Base-by-base conservation (phyloP, 306 rosid genomes). In the Oemleria cerasiformis region DNA sequence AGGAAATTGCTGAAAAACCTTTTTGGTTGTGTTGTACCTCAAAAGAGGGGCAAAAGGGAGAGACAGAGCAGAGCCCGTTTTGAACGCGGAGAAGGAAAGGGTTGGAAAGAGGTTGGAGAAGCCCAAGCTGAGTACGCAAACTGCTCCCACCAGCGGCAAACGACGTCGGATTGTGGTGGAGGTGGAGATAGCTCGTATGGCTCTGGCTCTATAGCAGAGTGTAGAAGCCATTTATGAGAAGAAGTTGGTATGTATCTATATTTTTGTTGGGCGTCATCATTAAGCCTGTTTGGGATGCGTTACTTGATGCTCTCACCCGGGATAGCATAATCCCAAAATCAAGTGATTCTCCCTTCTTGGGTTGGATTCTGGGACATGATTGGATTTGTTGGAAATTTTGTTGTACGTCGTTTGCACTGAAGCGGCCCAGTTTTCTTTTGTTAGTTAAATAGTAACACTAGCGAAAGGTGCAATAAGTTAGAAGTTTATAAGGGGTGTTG, bases 131-230 rank as follows among this genome's bases (percentile, higher is more conserved):
- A 86, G 84, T 56, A 93, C 25, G 83, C 96, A 93, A 76, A 88
- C 75, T 36, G 96, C 96, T 4, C 98, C 96, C 4, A 88, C 86
- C 1, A 90, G 65, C 9, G 96, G 97, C 10, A 89, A 65, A 85
- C 92, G 97, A 68, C 97, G 92, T 73, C 95, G 92, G 73, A 86
- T 9, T 0, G 75, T 17, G 0, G 87, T 17, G 30, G 88, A 65
- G 10, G 86, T 71, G 75, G 73, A 7, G 78, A 65, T 8, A 63
- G 82, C 30, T 0, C 72, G 5, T 13, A 75, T 38, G 71, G 30
- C 47, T 39, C 70, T 13, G n/a, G 81, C 60, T 60, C 76, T 61
- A 78, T 72, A 73, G 79, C 64, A 72, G 70, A 84, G 73, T 19
- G 84, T 53, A 14, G 88, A 75, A 61, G 90, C 85, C 97, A 94